Evolutionary conservation across 2,329 filamentous ascomycete species (phyloP).

Genomic region (Didymella sp.): DNA sequence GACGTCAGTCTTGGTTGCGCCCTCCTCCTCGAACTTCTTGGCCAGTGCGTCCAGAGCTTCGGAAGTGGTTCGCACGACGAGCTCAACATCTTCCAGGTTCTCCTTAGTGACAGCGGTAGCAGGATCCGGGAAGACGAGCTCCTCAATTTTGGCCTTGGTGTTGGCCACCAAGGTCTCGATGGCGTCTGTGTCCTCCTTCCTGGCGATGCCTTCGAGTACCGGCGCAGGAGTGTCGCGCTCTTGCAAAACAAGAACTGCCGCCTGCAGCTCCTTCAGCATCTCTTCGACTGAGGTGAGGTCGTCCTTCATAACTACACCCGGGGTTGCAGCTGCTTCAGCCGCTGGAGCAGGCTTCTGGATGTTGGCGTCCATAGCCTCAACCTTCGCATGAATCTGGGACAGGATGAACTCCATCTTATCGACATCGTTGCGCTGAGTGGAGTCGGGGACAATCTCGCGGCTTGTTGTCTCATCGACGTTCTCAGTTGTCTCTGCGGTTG

Average conservation of each 20-base stretch:
- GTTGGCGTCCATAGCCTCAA: conserved; percentile 74
- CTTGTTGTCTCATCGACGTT: conserved; percentile 49
- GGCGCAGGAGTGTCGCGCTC: conserved; percentile 35
- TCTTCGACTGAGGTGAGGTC: conserved; percentile 60
- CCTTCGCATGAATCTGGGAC: conserved; percentile 80
- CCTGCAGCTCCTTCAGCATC: conserved; percentile 64
- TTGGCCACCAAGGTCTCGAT: conserved; percentile 91
- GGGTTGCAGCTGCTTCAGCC: conserved; percentile 36
- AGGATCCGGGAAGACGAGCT: conserved; percentile 70
- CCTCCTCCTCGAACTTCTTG: conserved; percentile 69
- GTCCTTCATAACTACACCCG: conserved; percentile 55
- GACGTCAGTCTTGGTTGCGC: conserved; percentile 80
- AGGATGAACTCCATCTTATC: conserved; percentile 86
- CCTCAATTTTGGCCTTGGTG: conserved; percentile 86
- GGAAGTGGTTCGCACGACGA: conserved; percentile 75
- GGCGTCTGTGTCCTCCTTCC: conserved; percentile 84
- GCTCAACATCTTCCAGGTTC: conserved; percentile 68
- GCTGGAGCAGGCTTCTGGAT: conserved; percentile 55
- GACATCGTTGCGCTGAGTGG: conserved; percentile 73
- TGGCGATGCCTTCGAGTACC: conserved; percentile 62
- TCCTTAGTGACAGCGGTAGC: conserved; percentile 72
- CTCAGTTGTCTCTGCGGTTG: conserved; percentile 40
- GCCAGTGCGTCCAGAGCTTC: conserved; percentile 73
- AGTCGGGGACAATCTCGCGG: conserved; percentile 52
- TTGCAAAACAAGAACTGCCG: conserved; percentile 55